These are phyloP conservation scores for Fistulifera solaris DNA, from an alignment of 108 stramenopile genomes.

Conservation along the genomic window DNA sequence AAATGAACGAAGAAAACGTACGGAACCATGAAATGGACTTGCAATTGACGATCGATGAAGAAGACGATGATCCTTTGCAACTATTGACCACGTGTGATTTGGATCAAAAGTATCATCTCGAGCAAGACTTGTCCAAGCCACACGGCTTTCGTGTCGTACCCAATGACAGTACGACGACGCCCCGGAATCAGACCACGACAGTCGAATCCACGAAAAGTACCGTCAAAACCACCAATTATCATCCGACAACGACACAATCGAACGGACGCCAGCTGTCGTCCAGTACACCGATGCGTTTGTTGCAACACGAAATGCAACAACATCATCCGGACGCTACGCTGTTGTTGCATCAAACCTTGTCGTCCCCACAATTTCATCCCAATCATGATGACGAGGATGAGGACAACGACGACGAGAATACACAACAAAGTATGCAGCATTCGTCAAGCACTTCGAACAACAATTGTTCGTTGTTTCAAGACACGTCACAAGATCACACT, in stretches of 20 bases:
- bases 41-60: not conserved
- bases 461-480: no score
- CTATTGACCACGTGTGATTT: not conserved
- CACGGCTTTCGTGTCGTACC: constrained; percentile 40
- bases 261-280: not conserved
- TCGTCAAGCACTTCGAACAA: no score
- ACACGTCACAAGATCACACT: no score
- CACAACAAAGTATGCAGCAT: no score
- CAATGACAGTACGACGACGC: constrained; percentile 19
- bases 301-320: constrained; percentile 2
- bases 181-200: not conserved
- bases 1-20: not conserved
- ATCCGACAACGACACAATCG: not conserved
- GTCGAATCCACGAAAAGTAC: constrained; percentile 1
- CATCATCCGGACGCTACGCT: no score
- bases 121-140: constrained; percentile 22
- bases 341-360: no score
- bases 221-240: not conserved
- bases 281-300: not conserved
- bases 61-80: not conserved
- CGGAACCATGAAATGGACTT: not conserved
- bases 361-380: no score
- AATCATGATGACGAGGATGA: no score
- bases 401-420: no score
- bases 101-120: constrained; percentile 30